Conservation (phyloP, 2,329 filamentous ascomycete species). For the Penicillium expansum region DNA sequence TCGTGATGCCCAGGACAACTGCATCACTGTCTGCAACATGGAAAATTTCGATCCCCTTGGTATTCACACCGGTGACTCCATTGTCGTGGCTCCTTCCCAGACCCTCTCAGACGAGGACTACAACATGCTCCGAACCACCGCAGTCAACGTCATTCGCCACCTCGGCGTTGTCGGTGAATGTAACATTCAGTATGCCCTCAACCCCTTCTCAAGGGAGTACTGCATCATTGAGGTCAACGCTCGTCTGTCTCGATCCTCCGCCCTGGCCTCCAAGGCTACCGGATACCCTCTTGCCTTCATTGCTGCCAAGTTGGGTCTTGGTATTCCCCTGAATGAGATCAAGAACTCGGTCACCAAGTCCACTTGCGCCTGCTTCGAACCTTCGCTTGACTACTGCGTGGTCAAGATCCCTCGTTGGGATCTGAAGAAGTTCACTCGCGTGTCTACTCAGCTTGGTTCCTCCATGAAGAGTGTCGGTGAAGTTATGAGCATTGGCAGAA, state of each 20-base stretch:
- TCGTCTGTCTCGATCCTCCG: conserved; percentile 89
- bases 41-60: conserved; percentile 99
- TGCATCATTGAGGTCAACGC: conserved; percentile 99
- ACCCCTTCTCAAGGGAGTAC: conserved; percentile 92
- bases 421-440: conserved; percentile 96
- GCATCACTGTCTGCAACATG: conserved; percentile 99
- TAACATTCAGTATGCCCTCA: conserved; percentile 97
- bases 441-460: conserved; percentile 91
- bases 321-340: conserved; percentile 94
- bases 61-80: conserved; percentile 97
- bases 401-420: conserved; percentile 99
- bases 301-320: conserved; percentile 91
- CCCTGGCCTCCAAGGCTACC: conserved; percentile 93
- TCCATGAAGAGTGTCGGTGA: conserved; percentile 99
- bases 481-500: conserved; percentile 96
- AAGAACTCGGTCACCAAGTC: conserved; percentile 93
- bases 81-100: conserved; percentile 95
- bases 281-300: conserved; percentile 96
- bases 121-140: conserved; percentile 97
- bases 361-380: conserved; percentile 97
- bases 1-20: conserved; percentile 92
- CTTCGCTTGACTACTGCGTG: conserved; percentile 94
- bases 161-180: conserved; percentile 97
- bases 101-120: conserved; percentile 97
- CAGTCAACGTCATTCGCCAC: conserved; percentile 95